Conservation (phyloP, 306 rosid species). For the Comarum palustre region DNA sequence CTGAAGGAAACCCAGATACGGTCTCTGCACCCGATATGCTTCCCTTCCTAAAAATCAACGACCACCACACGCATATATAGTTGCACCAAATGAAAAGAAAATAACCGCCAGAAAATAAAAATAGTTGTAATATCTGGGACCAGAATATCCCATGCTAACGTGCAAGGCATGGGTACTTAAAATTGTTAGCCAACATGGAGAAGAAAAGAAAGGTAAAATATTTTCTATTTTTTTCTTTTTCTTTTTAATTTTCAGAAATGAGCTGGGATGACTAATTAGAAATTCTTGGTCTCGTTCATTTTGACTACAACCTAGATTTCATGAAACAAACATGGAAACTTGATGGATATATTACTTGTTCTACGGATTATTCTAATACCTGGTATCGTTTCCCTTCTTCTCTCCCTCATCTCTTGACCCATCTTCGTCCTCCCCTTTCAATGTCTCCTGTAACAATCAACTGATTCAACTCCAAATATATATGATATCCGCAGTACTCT, state of each 20-base stretch:
- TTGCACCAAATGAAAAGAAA: constrained; percentile 21
- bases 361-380: constrained; percentile 33
- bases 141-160: constrained; percentile 48
- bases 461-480: constrained; percentile 6
- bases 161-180: constrained; percentile 56
- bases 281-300: constrained; percentile 45
- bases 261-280: constrained; percentile 16
- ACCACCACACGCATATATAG: constrained; percentile 20
- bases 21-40: constrained; percentile 38
- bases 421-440: constrained; percentile 29
- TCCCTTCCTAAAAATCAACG: constrained; percentile 45
- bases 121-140: constrained; percentile 49
- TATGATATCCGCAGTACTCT: constrained; percentile 14
- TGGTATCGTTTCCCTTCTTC: constrained; percentile 43
- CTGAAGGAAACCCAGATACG: constrained; percentile 24
- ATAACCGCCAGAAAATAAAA: constrained; percentile 11
- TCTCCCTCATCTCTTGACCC: constrained; percentile 23
- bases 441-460: constrained; percentile 31
- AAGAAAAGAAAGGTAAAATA: constrained; percentile 1
- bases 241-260: not conserved
- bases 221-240: not conserved
- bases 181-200: constrained; percentile 52
- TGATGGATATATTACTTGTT: not conserved
- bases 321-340: constrained; percentile 32
- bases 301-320: constrained; percentile 42